Conservation (phyloP, 2,329 filamentous ascomycete species). For the Ophiostoma montium region DNA sequence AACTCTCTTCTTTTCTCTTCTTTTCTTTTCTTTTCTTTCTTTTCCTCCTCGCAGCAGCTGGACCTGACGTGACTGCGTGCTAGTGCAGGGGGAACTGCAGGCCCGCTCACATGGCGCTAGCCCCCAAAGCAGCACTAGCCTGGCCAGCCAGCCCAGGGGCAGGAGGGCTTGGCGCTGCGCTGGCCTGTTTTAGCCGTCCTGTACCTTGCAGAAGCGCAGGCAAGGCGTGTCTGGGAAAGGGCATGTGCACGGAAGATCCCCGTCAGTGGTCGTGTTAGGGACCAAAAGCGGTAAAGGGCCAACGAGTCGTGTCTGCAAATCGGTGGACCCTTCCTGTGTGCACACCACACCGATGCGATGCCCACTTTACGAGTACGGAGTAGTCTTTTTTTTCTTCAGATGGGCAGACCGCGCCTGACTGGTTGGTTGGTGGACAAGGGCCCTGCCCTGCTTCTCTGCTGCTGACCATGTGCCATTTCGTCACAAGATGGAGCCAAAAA, state of each 20-base stretch:
- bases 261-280: not conserved
- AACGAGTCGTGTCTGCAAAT: constrained; percentile 4
- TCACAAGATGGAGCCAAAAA: no score
- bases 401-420: not conserved
- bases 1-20: no score
- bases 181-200: constrained; percentile 9
- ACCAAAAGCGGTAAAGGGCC: not conserved
- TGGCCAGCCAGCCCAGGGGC: constrained; percentile 3
- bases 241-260: not conserved
- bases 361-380: no score
- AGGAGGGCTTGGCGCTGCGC: constrained; percentile 3
- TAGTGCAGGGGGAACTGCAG: constrained; percentile 10
- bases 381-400: not conserved
- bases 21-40: no score
- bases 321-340: not conserved
- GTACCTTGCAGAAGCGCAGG: constrained; percentile 10
- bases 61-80: not conserved
- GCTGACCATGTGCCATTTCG: no score
- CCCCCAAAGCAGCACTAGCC: constrained; percentile 1
- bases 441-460: no score
- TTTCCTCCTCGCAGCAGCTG: no score
- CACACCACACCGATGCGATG: no score
- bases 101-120: constrained; percentile 7
- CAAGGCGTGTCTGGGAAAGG: not conserved
- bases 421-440: no score